These are phyloP conservation scores for Fraxinus xanthoxyloides DNA, from an alignment of 305 asterid species.

Conservation along the genomic window DNA sequence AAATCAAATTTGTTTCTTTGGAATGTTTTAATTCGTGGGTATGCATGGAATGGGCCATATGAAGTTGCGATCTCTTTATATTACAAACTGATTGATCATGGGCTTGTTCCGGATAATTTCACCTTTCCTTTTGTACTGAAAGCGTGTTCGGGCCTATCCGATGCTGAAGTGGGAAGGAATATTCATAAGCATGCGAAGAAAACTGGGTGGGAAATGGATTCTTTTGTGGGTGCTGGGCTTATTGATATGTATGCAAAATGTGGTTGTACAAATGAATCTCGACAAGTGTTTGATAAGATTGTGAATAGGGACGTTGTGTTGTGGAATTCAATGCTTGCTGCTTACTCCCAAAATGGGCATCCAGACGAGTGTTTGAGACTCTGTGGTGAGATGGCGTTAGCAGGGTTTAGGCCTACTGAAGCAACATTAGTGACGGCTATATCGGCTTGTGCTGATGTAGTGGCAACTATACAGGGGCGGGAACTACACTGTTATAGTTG, in stretches of 20 bases:
- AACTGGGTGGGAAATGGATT: conserved; percentile 52
- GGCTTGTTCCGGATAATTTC: conserved; percentile 55
- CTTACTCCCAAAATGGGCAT: conserved; percentile 58
- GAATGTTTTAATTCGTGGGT: conserved; percentile 66
- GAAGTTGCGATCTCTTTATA: conserved; percentile 44
- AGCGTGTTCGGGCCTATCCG: conserved; percentile 62
- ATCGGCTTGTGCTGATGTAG: conserved; percentile 51
- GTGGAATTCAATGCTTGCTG: conserved; percentile 72
- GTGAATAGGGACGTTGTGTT: conserved; percentile 55
- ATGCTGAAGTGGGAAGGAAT: conserved; percentile 40
- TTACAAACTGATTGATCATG: conserved; percentile 45
- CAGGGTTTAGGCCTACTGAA: conserved; percentile 43
- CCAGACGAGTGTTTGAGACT: conserved; percentile 51
- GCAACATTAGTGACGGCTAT: conserved; percentile 54
- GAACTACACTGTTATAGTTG: conserved; percentile 60
- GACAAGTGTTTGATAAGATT: conserved; percentile 48
- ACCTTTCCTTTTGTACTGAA: conserved; percentile 66
- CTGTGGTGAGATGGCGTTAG: conserved; percentile 47
- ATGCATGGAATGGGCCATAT: conserved; percentile 65
- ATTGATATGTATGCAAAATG: conserved; percentile 64
- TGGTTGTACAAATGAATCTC: conserved; percentile 42
- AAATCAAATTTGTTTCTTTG: conserved; percentile 51
- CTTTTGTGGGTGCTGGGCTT: conserved; percentile 60
- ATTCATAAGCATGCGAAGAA: conserved; percentile 44
- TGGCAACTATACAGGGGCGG: conserved; percentile 42